phyloP scores from a whole-genome alignment of 2,329 filamentous ascomycete species.

The Endothia cerciana region DNA sequence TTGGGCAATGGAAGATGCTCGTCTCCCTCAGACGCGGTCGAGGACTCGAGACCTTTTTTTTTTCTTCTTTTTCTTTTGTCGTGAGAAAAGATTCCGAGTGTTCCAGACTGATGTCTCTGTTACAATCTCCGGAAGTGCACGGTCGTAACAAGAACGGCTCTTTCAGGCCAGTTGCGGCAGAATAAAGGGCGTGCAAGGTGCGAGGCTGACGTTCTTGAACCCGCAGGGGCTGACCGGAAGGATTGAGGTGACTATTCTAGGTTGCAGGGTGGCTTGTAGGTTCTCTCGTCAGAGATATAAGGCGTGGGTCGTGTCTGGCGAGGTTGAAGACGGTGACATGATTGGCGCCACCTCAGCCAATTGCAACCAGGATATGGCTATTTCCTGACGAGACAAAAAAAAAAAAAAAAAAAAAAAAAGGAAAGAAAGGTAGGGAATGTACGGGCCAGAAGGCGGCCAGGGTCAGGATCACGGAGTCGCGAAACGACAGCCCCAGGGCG shows the following conservation, averaged over 20 bases:
- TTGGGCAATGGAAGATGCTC: conserved; percentile 3
- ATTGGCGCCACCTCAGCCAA: conserved; percentile 44
- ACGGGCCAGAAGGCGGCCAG: conserved; percentile 31
- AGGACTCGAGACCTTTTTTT: neutral
- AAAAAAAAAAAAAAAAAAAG: conserved; percentile 31
- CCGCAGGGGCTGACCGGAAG: conserved; percentile 9
- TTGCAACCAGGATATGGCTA: conserved; percentile 14
- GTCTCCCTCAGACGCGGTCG: neutral
- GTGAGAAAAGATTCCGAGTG: neutral
- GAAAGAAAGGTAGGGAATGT: conserved; percentile 32
- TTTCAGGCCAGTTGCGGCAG: conserved; percentile 5
- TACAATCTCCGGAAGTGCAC: conserved; percentile 4
- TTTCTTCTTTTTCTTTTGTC: too few relatives aligned
- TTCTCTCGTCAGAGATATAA: conserved; percentile 33
- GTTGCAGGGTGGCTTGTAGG: conserved; percentile 26
- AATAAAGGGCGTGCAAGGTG: neutral
- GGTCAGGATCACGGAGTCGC: conserved; percentile 28
- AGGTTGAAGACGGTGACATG: conserved; percentile 45
- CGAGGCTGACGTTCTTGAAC: conserved; percentile 14
- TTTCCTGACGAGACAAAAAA: conserved; percentile 34
- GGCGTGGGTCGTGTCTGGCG: conserved; percentile 46
- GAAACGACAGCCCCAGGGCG: conserved; percentile 29
- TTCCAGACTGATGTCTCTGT: neutral
- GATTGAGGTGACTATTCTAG: conserved; percentile 24
- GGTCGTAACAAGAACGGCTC: neutral